phyloP scores from a whole-genome alignment of 129 eudicot genomes.

The Flaveria linearis region DNA sequence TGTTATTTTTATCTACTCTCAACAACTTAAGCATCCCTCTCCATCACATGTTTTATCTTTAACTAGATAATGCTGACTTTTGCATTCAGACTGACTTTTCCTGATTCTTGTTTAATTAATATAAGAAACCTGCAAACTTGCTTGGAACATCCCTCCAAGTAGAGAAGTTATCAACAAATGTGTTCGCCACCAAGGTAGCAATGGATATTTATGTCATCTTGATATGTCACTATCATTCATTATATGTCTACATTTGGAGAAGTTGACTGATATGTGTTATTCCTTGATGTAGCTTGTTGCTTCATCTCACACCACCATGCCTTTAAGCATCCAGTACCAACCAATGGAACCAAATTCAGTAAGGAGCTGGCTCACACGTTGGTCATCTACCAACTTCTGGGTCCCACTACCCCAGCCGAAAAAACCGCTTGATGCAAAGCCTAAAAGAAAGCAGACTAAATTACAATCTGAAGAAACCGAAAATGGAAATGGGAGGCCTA shows the following conservation, averaged over 20 bases:
- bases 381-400: slow-evolving; percentile 74
- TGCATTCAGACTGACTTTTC: background rate
- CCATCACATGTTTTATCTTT: background rate
- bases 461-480: slow-evolving; percentile 48
- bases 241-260: slow-evolving; percentile 4
- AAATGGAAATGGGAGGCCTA: slow-evolving; percentile 47
- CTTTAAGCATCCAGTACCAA: slow-evolving; percentile 77
- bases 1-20: background rate
- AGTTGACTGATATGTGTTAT: slow-evolving; percentile 15
- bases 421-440: slow-evolving; percentile 44
- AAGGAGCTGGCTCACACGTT: slow-evolving; percentile 71
- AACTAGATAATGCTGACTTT: background rate
- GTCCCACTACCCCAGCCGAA: slow-evolving; percentile 53
- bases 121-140: slow-evolving; percentile 37
- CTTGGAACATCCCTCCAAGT: slow-evolving; percentile 39
- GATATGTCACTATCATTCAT: slow-evolving; percentile 2
- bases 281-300: slow-evolving; percentile 53
- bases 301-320: slow-evolving; percentile 55
- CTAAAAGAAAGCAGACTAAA: slow-evolving; percentile 54
- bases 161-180: slow-evolving; percentile 53
- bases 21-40: background rate
- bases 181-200: slow-evolving; percentile 68
- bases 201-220: background rate
- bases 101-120: slow-evolving; percentile 33
- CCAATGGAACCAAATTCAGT: slow-evolving; percentile 70